Evolutionary conservation across 345 rosid genomes (phyloP).

Genomic region (Jatropha curcas): DNA sequence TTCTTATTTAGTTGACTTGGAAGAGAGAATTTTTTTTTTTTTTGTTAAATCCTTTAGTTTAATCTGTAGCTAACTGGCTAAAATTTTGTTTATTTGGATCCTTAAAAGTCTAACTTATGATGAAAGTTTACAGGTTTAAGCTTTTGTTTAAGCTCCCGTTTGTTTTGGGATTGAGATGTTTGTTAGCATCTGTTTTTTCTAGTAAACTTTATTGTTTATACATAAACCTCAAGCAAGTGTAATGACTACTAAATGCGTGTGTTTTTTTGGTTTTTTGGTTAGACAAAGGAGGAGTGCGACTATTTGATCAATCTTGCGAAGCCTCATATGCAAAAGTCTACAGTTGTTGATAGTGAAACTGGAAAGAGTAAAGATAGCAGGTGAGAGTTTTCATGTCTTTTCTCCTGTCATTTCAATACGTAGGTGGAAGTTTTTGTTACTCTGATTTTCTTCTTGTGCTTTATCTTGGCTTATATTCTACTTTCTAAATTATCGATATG

Average conservation of each 20-base stretch:
- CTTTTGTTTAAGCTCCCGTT: background rate
- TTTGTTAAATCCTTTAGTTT: too few species aligned
- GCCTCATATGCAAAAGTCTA: conserved; percentile 84
- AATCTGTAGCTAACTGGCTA: too few species aligned
- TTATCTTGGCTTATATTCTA: conserved; percentile 10
- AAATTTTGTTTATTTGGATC: background rate
- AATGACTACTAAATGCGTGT: background rate
- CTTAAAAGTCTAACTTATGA: background rate
- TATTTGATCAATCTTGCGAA: conserved; percentile 71
- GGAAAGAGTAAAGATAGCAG: conserved; percentile 95
- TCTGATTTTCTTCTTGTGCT: conserved; percentile 3
- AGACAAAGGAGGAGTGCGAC: conserved; percentile 79
- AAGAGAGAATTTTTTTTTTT: too few species aligned
- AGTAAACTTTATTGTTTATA: background rate
- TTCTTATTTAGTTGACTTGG: background rate
- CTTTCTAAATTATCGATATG: conserved; percentile 6
- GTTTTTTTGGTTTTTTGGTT: conserved; percentile 27
- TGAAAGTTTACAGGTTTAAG: background rate
- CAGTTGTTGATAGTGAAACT: conserved; percentile 78
- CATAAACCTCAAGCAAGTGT: background rate
- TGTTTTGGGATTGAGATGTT: background rate
- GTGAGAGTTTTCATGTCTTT: conserved; percentile 23
- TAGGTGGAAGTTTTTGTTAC: background rate
- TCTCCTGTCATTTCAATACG: background rate
- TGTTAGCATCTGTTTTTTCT: background rate